phyloP scores from a whole-genome alignment of 371 early-diverging fungal species.

The Apophysomyces ossiformis region DNA sequence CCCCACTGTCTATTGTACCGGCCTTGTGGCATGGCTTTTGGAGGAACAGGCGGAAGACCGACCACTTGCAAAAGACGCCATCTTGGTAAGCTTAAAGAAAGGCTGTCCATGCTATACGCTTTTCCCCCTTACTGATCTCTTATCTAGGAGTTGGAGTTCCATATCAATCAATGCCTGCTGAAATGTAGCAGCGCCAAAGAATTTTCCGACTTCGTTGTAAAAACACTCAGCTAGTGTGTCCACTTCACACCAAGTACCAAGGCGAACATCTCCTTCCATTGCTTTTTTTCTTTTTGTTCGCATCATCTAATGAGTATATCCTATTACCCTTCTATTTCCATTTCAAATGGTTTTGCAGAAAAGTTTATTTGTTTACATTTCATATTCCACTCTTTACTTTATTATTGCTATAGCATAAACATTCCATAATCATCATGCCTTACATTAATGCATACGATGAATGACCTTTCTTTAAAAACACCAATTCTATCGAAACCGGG shows the following conservation, averaged over 20 bases:
- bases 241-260: no score
- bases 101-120: no score
- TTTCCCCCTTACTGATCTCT: not conserved
- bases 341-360: no score
- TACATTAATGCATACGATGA: no score
- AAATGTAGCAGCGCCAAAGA: slow-evolving; percentile 33
- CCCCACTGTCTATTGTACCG: slow-evolving; percentile 49
- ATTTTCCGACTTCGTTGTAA: slow-evolving; percentile 33
- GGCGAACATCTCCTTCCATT: not conserved
- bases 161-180: slow-evolving; percentile 43
- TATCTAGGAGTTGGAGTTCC: slow-evolving; percentile 44
- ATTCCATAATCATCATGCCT: no score
- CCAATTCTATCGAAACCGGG: no score
- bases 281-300: not conserved
- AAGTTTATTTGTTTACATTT: no score
- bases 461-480: no score
- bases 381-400: no score
- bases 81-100: slow-evolving; percentile 29
- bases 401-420: no score
- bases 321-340: no score
- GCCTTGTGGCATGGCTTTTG: slow-evolving; percentile 55
- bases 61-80: slow-evolving; percentile 42
- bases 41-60: slow-evolving; percentile 43
- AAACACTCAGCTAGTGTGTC: slow-evolving; percentile 20
- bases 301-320: no score